Percentiles rank a stretch among this genome's conserved stretches.
These are phyloP conservation scores for Dothidotthia symphoricarpi DNA, from an alignment of 2,329 filamentous ascomycete species.

Conservation along the genomic window DNA sequence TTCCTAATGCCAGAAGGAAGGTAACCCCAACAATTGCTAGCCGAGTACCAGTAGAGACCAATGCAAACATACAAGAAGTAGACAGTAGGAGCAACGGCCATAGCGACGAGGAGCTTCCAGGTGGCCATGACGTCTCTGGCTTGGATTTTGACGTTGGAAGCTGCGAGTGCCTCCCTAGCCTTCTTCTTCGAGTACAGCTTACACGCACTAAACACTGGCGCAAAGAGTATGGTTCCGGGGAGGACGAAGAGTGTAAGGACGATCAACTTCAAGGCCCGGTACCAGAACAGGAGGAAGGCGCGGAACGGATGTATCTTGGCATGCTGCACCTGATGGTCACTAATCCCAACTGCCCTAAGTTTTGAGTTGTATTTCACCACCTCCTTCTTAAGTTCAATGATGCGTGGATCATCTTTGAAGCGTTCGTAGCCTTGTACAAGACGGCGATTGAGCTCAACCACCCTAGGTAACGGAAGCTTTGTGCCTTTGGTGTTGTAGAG, in stretches of 20 bases:
- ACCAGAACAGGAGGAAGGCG: conserved; percentile 74
- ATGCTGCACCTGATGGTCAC: conserved; percentile 93
- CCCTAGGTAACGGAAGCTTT: conserved; percentile 85
- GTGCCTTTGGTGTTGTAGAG: conserved; percentile 94
- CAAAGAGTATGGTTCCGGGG: conserved; percentile 83
- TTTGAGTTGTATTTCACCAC: conserved; percentile 85
- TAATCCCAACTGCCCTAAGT: conserved; percentile 79
- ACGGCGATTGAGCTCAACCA: conserved; percentile 90
- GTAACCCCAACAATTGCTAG: conserved; percentile 76
- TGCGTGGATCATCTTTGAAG: conserved; percentile 87
- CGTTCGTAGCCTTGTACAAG: conserved; percentile 87
- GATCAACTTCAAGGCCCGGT: conserved; percentile 73
- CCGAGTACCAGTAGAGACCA: conserved; percentile 34
- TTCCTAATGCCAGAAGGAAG: conserved; percentile 78
- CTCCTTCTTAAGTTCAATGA: conserved; percentile 69
- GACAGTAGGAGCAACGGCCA: conserved; percentile 38
- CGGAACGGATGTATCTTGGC: conserved; percentile 76
- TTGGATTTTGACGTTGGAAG: conserved; percentile 43
- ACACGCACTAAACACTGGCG: conserved; percentile 44
- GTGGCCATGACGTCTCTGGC: conserved; percentile 44
- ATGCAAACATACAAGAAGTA: conserved; percentile 37
- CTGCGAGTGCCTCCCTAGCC: conserved; percentile 41
- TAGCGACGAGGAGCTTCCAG: conserved; percentile 44
- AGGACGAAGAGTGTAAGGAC: conserved; percentile 77
- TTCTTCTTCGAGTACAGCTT: conserved; percentile 42